phyloP scores from a whole-genome alignment of 1,139 yeast genomes.

The Suhomyces ambrosiae region DNA sequence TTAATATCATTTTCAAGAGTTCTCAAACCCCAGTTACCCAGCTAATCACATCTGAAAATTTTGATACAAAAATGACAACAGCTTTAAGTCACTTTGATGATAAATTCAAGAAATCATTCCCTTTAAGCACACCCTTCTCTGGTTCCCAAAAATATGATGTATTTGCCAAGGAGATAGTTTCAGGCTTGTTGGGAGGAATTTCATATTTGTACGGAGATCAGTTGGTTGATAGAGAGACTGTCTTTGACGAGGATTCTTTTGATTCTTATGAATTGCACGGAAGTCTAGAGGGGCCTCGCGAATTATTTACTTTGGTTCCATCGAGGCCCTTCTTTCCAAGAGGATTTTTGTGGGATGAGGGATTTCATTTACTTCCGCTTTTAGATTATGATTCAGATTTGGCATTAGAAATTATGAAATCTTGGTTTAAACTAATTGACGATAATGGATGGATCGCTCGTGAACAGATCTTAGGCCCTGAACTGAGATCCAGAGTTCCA shows the following conservation, averaged over 20 bases:
- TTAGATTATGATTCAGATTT: conserved; percentile 83
- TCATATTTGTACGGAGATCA: conserved; percentile 90
- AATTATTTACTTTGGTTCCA: conserved; percentile 82
- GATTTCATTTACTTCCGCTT: conserved; percentile 86
- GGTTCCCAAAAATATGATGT: conserved; percentile 40
- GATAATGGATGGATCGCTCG: conserved; percentile 96
- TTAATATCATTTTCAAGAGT: conserved; percentile 64
- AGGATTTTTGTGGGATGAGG: conserved; percentile 99
- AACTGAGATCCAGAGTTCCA: conserved; percentile 88
- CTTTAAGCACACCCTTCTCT: conserved; percentile 58
- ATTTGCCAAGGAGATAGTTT: conserved; percentile 77
- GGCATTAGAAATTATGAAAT: conserved; percentile 74
- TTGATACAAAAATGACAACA: conserved; percentile 40
- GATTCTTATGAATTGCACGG: conserved; percentile 58
- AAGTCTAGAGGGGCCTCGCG: conserved; percentile 63
- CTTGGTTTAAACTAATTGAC: conserved; percentile 89
- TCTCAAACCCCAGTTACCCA: conserved; percentile 44
- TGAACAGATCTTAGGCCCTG: conserved; percentile 91
- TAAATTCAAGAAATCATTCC: conserved; percentile 59
- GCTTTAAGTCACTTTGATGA: conserved; percentile 47
- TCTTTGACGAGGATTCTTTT: conserved; percentile 65
- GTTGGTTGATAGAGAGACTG: conserved; percentile 72
- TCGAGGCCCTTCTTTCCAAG: conserved; percentile 94
- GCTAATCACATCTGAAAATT: conserved; percentile 42
- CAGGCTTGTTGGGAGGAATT: conserved; percentile 87